Base-by-base conservation (phyloP, 192 early-diverging fungal genomes). In the Entrophospora sp. region DNA sequence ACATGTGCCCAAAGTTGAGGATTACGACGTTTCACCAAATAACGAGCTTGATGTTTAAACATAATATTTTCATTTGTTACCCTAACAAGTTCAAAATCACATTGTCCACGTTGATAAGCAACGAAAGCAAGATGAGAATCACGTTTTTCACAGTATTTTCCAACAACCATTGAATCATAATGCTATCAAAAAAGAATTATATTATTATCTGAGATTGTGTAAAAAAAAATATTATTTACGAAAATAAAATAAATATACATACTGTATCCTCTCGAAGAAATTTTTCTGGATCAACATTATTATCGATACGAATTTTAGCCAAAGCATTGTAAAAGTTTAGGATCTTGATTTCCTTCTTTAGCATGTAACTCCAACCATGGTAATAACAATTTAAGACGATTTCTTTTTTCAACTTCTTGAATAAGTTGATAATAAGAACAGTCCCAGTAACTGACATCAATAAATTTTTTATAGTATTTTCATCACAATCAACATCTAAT, bases 291-390 rank as follows among this genome's bases (percentile, higher is more conserved):
- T 97, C 96, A 71, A 92, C 95, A 86, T 97, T 99, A 75, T 89
- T 97, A 75, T 99, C 97, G 68, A 99, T 97, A 73, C 96, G 97
- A 61, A 99, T 98, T 82, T 98, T 99, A 65, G 93, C 97, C 43
- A 99, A 76, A 10, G 97, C 94, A 69, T 99, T 99, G 80, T 91
- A 96, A 13, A n/a, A 99, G 83, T n/a, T 87, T 87, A 5, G 87
- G 73, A 70, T 99, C 97, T 65, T 84, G 81, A 67, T 85, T 89
- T 5, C 93, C 93, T 69, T 93, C 92, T 75, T 88, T 88, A 37
- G 89, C 85, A 74, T 88, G 87, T 66, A 78, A 78, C 73, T 99
- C 95, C 32, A 99, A 81, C 92, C 94, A 99, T 40, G 93, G 94
- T 53, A 95, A 80, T 36, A 96, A 76, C 25, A 98, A 78, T 87